Conservation (phyloP, 495 filamentous ascomycete genomes). For the Xylaria intraflava region DNA sequence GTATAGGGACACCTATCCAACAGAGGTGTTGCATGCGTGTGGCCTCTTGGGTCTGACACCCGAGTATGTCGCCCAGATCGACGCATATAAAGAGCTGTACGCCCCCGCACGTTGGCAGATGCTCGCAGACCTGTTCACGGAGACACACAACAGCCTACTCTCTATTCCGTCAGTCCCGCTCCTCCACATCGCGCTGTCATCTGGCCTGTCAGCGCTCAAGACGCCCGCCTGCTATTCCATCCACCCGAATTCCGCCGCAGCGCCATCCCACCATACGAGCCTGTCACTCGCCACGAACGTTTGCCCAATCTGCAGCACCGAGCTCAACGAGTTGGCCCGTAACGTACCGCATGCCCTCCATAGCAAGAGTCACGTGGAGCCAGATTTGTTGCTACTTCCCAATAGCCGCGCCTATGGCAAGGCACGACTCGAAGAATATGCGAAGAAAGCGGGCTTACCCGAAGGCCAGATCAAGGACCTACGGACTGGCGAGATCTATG, state of each 20-base stretch:
- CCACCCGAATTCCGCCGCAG: conserved; percentile 27
- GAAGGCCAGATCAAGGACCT: conserved; percentile 72
- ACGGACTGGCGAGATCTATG: conserved; percentile 62
- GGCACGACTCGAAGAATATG: conserved; percentile 65
- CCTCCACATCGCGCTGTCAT: conserved; percentile 85
- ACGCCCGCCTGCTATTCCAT: conserved; percentile 86
- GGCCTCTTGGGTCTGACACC: conserved; percentile 71
- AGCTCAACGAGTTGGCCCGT: conserved; percentile 84
- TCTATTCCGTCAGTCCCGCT: conserved; percentile 76
- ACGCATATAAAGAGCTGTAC: conserved; percentile 54
- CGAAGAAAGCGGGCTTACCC: conserved; percentile 61
- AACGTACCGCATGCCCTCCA: conserved; percentile 92
- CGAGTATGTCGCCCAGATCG: conserved; percentile 38
- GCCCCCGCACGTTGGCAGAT: conserved; percentile 61
- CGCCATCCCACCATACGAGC: conserved; percentile 30
- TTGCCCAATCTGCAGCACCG: conserved; percentile 92
- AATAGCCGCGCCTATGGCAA: conserved; percentile 83
- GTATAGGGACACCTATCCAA: conserved; percentile 58
- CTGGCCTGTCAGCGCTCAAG: conserved; percentile 90
- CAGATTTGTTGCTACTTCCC: conserved; percentile 77
- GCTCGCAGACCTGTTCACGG: conserved; percentile 76
- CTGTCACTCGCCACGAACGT: conserved; percentile 43
- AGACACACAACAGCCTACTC: conserved; percentile 80
- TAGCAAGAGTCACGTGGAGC: conserved; percentile 83
- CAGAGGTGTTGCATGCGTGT: conserved; percentile 64